Percentiles rank a stretch among this genome's conserved stretches.
Conservation (phyloP, 2,329 filamentous ascomycete genomes). For the Chaetomium strumarium region DNA sequence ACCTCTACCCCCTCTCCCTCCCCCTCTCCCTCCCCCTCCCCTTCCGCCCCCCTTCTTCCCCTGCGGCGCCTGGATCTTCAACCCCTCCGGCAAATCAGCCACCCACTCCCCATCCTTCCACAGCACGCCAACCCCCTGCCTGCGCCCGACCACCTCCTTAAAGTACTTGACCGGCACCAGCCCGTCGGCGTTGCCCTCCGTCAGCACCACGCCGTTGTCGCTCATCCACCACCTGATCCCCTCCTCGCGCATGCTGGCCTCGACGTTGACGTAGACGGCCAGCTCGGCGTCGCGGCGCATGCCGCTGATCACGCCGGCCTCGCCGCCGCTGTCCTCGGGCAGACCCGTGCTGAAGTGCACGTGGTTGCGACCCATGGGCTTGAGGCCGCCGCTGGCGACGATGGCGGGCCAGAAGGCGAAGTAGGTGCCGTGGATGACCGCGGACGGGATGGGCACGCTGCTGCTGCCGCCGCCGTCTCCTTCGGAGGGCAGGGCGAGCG, state of each 20-base stretch:
- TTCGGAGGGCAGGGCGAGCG: conserved; percentile 53
- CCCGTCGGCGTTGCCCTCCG: conserved; percentile 51
- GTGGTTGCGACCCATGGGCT: conserved; percentile 77
- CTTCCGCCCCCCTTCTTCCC: conserved; percentile 40
- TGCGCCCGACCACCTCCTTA: conserved; percentile 60
- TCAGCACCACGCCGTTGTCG: conserved; percentile 71
- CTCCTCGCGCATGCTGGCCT: conserved; percentile 55
- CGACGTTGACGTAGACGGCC: conserved; percentile 70
- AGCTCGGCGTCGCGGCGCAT: conserved; percentile 76
- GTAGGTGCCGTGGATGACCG: conserved; percentile 84
- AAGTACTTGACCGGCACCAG: conserved; percentile 63
- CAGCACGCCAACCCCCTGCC: conserved; percentile 56
- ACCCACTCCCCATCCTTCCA: conserved; percentile 64
- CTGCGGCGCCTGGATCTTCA: conserved; percentile 44
- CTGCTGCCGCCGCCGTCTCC: conserved; percentile 30
- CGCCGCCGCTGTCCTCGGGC: conserved; percentile 40
- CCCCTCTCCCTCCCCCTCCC: conserved; percentile 27
- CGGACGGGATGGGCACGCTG: conserved; percentile 44
- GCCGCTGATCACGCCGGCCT: conserved; percentile 60
- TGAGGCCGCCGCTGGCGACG: conserved; percentile 67
- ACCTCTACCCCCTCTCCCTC: conserved; percentile 11
- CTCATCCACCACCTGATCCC: conserved; percentile 69
- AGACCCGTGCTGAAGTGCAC: conserved; percentile 82
- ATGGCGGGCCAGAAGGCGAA: conserved; percentile 74
- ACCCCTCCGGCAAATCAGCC: conserved; percentile 57